Evolutionary conservation across 495 filamentous ascomycete species (phyloP), one percentile per base, ranked within the genome.

Genomic region (Aspergillus conjunctus): DNA sequence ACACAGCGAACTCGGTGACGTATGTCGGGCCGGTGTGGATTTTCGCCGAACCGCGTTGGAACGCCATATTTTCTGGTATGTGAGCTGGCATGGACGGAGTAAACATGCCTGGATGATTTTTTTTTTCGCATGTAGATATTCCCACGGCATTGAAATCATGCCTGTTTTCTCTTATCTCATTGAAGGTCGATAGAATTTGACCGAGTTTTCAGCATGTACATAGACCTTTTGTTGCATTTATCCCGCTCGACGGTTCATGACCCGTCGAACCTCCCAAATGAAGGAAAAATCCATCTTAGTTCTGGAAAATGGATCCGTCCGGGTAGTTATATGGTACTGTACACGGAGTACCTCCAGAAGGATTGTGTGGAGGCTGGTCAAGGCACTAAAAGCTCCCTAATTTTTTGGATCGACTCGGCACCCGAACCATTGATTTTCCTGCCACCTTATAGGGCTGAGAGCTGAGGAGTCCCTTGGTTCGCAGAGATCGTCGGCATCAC

Each of bases 121-220:
- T 48, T 59, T 37, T 34, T 22, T 48, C 30, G 34, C 20, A 17
- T 62, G 59, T 62, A 60, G 50, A 56, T 62, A 51, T 44, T 53
- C 21, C 57, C 37, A 59, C 53, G 41, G 48, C 56, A 34, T 51
- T 41, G 26, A 21, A 43, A 43, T 17, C 11, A 20, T 48, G n/a
- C 20, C 20, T 11, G 7, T 46, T 46, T 20, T 21, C 18, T 46
- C 20, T 46, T 43, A 15, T 43, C 17, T 14, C 39, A 43, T 43
- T 43, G 39, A 15, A 43, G 12, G 39, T 43, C 26, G 26, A 26
- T 26, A 26, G 26, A 26, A 26, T 5, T 26, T 26, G 26, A 26
- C 26, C 26, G 26, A 26, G 2, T 26, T 26, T 26, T 26, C 26
- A 41, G n/a, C n/a, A 48, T 48, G 44, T 48, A 48, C 44, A 48